Evolutionary conservation across 192 early-diverging fungal species (phyloP), one percentile per base, ranked within the genome.

Genomic region (Lobosporangium transversale): DNA sequence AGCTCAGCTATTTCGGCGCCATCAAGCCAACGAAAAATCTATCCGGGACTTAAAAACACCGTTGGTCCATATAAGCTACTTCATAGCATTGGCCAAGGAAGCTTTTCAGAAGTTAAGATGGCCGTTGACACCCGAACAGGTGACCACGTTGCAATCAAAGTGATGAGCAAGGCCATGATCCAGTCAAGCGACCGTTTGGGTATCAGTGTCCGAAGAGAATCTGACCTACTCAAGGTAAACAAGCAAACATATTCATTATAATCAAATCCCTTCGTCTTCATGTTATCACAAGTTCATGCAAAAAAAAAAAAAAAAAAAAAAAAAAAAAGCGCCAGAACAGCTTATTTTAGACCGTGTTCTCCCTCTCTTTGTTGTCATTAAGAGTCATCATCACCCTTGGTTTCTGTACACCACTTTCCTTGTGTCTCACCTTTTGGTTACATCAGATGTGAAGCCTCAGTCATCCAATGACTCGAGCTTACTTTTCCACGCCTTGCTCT

Each of bases 101-200:
- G 80, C 18, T 89, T 89, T 53, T 88, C 88, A 3, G 78, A 87
- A 48, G 88, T 89, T 14, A 87, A 89, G 56, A 79, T 89, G 36
- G 87, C 88, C 4, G 56, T 86, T 12, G 78, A 88, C 49, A 66
- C 82, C 10, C 57, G 74, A 4, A 74, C 62, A 27, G 79, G 80
- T 14, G 64, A 81, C 24, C 74, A 81, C 40, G 85, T 89, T 4
- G 87, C 88, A 6, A 83, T 89, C 48, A 89, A 89, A 63, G 80
- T 89, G 52, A 80, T 85, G 32, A 59, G 69, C n/a, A 81, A 68
- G 14, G 69, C 70, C 53, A 81, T 71, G 67, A 70, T 84, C 24
- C 62, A 83, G 53, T 79, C 65, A 14, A 79, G 63, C 50, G 82
- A 82, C 32, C 73, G 71, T 2, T 29, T 83, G 35, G 70, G 66